phyloP scores from a whole-genome alignment of 345 rosid genomes.

The Aurinia saxatilis region DNA sequence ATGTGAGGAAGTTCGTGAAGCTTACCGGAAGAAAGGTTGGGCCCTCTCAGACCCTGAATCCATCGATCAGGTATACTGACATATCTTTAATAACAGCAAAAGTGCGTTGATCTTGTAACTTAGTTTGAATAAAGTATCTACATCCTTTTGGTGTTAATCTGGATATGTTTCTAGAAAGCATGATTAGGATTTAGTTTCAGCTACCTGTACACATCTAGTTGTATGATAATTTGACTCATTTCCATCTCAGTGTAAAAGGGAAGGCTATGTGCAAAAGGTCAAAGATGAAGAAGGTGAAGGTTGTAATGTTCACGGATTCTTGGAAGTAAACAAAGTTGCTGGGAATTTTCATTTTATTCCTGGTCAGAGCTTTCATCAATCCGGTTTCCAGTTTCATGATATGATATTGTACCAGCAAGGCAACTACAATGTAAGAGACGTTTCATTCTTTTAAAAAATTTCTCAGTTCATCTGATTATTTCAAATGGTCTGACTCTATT shows the following conservation, averaged over 20 bases:
- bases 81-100: not conserved
- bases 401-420: conserved; percentile 60
- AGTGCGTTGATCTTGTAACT: not conserved
- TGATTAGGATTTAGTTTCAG: not conserved
- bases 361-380: conserved; percentile 75
- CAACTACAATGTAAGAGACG: conserved; percentile 58
- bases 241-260: conserved; percentile 66
- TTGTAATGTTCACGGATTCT: conserved; percentile 69
- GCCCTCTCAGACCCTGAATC: conserved; percentile 56
- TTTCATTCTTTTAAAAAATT: not conserved
- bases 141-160: not conserved
- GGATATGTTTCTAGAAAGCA: not conserved
- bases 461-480: not conserved
- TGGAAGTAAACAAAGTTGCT: conserved; percentile 91
- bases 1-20: conserved; percentile 91
- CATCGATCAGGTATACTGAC: conserved; percentile 61
- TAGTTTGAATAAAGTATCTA: not conserved
- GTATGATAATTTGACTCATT: not conserved
- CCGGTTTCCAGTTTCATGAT: conserved; percentile 61
- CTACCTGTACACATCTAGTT: not conserved
- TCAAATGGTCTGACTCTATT: not conserved
- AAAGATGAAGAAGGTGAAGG: conserved; percentile 93
- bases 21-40: conserved; percentile 88
- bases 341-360: conserved; percentile 82
- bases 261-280: conserved; percentile 73